phyloP scores from a whole-genome alignment of 2,329 filamentous ascomycete species.

The Dichotomopilus funicola region DNA sequence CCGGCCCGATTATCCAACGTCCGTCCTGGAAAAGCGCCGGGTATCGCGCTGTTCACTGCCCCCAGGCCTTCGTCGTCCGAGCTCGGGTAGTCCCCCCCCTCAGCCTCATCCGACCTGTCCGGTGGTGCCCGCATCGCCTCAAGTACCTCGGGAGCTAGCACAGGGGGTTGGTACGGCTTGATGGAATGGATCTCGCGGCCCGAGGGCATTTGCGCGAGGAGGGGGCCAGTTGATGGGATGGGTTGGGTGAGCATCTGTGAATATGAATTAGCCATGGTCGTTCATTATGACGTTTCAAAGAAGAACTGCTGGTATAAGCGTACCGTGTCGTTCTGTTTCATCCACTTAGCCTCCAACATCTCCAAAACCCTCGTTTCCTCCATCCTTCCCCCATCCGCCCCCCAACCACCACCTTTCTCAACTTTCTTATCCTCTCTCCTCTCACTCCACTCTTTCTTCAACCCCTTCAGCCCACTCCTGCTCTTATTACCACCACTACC shows the following conservation, averaged over 20 bases:
- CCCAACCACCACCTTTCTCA: constrained; percentile 68
- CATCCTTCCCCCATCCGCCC: constrained; percentile 72
- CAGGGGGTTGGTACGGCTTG: constrained; percentile 59
- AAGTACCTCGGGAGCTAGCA: constrained; percentile 58
- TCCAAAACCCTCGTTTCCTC: constrained; percentile 83
- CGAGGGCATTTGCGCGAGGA: constrained; percentile 75
- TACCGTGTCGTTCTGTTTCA: constrained; percentile 87
- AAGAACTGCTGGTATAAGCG: constrained; percentile 24
- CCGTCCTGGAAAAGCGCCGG: constrained; percentile 45
- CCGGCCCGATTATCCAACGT: constrained; percentile 36
- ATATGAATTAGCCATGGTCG: too few species aligned
- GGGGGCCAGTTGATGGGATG: constrained; percentile 63
- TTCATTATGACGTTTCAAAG: too few species aligned
- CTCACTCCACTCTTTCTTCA: constrained; percentile 71
- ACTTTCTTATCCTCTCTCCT: constrained; percentile 72
- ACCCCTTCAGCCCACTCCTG: constrained; percentile 49
- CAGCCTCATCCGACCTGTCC: constrained; percentile 38
- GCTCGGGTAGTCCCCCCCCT: constrained; percentile 31
- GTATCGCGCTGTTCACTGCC: constrained; percentile 19
- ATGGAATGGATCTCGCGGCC: constrained; percentile 78
- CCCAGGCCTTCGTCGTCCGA: constrained; percentile 37
- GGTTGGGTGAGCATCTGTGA: constrained; percentile 69
- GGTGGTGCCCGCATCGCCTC: constrained; percentile 53
- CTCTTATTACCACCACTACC: constrained; percentile 36
- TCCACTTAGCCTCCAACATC: constrained; percentile 84